Conservation (phyloP, 1,139 yeast genomes). For the Pichia sp. region DNA sequence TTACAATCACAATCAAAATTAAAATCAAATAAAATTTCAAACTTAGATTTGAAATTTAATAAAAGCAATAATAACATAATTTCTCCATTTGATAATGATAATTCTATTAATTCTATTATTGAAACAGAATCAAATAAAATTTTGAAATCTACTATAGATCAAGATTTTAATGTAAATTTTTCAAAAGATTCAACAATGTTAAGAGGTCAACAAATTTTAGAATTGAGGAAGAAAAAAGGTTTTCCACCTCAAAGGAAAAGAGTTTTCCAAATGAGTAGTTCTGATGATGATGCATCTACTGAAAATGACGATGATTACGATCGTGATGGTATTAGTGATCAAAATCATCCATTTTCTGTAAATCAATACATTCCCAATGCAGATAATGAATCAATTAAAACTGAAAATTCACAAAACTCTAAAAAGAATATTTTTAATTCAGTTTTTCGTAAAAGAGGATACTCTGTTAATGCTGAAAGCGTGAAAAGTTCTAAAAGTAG, state of each 20-base stretch:
- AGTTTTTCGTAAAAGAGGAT: constrained; percentile 13
- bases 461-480: constrained; percentile 13
- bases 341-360: background rate
- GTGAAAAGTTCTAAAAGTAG: too few species aligned
- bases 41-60: too few species aligned
- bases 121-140: background rate
- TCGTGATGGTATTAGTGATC: constrained; percentile 1
- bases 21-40: too few species aligned
- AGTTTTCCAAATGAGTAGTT: constrained; percentile 10
- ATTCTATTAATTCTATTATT: constrained; percentile 1
- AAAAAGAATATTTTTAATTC: constrained; percentile 4
- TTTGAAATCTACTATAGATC: constrained; percentile 15
- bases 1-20: background rate
- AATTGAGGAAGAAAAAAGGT: constrained; percentile 11
- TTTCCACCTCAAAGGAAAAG: constrained; percentile 2
- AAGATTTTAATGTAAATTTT: constrained; percentile 29
- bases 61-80: too few species aligned
- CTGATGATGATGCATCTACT: constrained; percentile 24
- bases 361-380: background rate
- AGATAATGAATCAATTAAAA: constrained; percentile 2
- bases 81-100: background rate
- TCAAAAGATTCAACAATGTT: constrained; percentile 19
- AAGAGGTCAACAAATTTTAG: constrained; percentile 5
- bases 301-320: constrained; percentile 24
- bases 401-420: constrained; percentile 3